A percentile compares a stretch with the other conserved stretches of the same genome.
These are phyloP conservation scores for Penicillium pulvis DNA, from an alignment of 495 filamentous ascomycete species.

Conservation along the genomic window DNA sequence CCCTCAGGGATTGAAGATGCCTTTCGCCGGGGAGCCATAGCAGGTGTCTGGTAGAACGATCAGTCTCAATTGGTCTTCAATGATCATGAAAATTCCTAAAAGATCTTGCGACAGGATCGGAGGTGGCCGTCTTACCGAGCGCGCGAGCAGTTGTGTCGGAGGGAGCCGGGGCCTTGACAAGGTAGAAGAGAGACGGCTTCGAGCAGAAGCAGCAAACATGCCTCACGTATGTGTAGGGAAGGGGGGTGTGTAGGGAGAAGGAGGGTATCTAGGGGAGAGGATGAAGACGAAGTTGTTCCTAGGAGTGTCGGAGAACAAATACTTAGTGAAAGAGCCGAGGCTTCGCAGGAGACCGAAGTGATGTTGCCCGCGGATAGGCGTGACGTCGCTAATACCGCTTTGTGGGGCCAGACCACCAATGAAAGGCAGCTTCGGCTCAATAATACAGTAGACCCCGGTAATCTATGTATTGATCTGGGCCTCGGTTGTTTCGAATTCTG, in stretches of 20 bases:
- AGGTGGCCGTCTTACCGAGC: slow-evolving; percentile 39
- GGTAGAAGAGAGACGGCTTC: slow-evolving; percentile 46
- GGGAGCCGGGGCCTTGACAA: slow-evolving; percentile 44
- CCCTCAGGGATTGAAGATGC: slow-evolving; percentile 52
- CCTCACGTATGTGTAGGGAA: slow-evolving; percentile 28
- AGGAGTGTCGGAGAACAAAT: slow-evolving; percentile 6
- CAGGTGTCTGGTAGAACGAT: slow-evolving; percentile 32
- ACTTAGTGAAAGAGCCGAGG: slow-evolving; percentile 19
- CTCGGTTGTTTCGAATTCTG: slow-evolving; percentile 23
- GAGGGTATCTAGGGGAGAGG: slow-evolving; percentile 11
- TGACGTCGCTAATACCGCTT: not conserved
- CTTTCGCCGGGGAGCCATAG: slow-evolving; percentile 47
- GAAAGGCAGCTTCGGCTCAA: not conserved
- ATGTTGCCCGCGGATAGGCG: slow-evolving; percentile 4
- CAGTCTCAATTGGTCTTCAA: slow-evolving; percentile 10
- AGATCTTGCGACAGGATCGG: not conserved
- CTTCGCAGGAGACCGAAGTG: slow-evolving; percentile 6
- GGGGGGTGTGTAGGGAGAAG: slow-evolving; percentile 7
- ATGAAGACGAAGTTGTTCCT: slow-evolving; percentile 5
- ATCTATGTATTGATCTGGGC: slow-evolving; percentile 10
- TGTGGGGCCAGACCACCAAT: not conserved
- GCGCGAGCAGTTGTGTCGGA: slow-evolving; percentile 42
- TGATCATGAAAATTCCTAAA: not conserved
- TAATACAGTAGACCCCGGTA: not conserved
- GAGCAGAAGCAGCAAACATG: slow-evolving; percentile 52